A percentile compares a stretch with the other conserved stretches of the same genome.
Conservation (phyloP, 1,139 yeast genomes). For the Blastobotrys proliferans region DNA sequence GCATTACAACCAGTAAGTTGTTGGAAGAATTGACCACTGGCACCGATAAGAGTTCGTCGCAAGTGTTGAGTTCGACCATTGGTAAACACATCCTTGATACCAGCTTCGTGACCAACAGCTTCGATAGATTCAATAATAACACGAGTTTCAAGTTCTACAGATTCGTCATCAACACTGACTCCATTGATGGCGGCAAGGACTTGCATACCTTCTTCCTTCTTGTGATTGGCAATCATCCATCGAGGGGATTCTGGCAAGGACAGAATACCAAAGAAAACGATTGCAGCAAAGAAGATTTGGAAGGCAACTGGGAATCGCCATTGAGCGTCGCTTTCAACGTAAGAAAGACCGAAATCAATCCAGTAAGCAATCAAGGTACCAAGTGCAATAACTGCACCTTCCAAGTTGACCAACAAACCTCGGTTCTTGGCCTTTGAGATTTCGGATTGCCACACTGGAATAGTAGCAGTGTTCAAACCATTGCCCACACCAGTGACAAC, state of each 20-base stretch:
- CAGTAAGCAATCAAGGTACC: constrained; percentile 76
- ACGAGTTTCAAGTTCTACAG: constrained; percentile 17
- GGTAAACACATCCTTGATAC: constrained; percentile 38
- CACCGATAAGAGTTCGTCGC: constrained; percentile 45
- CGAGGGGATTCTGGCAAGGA: constrained; percentile 49
- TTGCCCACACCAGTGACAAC: constrained; percentile 75
- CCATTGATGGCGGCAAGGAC: constrained; percentile 40
- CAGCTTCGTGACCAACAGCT: constrained; percentile 25
- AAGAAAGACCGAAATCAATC: constrained; percentile 53
- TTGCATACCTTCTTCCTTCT: constrained; percentile 41
- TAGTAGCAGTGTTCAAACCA: constrained; percentile 75
- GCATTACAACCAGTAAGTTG: constrained; percentile 69
- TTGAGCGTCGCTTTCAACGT: constrained; percentile 46
- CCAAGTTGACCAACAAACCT: constrained; percentile 67
- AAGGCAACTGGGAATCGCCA: constrained; percentile 44
- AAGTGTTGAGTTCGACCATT: constrained; percentile 46
- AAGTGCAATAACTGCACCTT: constrained; percentile 68
- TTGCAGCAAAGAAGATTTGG: constrained; percentile 32
- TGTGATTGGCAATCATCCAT: constrained; percentile 44
- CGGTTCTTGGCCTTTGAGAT: constrained; percentile 69
- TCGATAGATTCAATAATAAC: constrained; percentile 25
- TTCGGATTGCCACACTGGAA: constrained; percentile 86
- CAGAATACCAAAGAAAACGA: constrained; percentile 22
- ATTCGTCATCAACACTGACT: constrained; percentile 17
- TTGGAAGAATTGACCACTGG: constrained; percentile 45